Percentiles rank a stretch among this genome's conserved stretches.
Evolutionary conservation across 78 protist species (phyloP).

Genomic region (Neovahlkampfia damariscottae): DNA sequence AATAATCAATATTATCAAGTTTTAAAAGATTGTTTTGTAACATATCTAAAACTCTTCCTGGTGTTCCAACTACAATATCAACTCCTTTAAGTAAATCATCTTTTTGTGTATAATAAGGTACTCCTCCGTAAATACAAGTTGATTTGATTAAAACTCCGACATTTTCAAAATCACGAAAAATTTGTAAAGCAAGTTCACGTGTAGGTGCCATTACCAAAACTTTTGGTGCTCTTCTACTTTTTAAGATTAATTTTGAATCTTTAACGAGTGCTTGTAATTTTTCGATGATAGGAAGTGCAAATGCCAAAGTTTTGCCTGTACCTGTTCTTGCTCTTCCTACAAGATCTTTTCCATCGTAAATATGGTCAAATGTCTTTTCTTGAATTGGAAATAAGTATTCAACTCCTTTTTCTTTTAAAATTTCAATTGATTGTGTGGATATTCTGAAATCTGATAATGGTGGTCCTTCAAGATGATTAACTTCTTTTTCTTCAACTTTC

Average conservation of each 20-base stretch:
- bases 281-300: conserved; percentile 40
- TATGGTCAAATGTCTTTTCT: neutral
- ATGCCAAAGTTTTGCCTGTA: conserved; percentile 67
- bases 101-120: neutral
- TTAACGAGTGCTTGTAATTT: neutral
- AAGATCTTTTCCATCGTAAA: conserved; percentile 31
- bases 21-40: neutral
- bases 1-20: conserved; percentile 64
- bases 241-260: neutral
- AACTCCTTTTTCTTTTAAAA: neutral
- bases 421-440: neutral
- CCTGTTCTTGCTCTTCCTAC: conserved; percentile 51
- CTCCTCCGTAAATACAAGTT: conserved; percentile 1
- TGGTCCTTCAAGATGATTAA: neutral
- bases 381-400: conserved; percentile 17
- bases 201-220: conserved; percentile 16
- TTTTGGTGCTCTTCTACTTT: conserved; percentile 1
- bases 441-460: neutral
- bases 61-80: conserved; percentile 92
- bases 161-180: neutral
- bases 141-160: neutral
- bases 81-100: conserved; percentile 49
- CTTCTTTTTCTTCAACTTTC: neutral
- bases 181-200: conserved; percentile 12
- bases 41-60: conserved; percentile 77